These are phyloP conservation scores for Penicillium daleae DNA, from an alignment of 495 filamentous ascomycete species.

Conservation along the genomic window DNA sequence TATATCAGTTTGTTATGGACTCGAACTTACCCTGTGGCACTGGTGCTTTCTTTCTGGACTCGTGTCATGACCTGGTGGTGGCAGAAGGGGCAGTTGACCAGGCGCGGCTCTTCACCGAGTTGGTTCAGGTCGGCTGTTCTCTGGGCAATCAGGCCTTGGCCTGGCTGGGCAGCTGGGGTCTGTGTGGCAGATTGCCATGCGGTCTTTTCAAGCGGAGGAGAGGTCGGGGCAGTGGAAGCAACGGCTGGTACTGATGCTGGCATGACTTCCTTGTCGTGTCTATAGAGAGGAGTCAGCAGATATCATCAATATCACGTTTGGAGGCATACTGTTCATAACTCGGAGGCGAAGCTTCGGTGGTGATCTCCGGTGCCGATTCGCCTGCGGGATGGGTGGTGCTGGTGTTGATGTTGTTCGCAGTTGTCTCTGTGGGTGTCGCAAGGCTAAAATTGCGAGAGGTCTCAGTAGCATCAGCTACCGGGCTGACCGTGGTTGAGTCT, in stretches of 20 bases:
- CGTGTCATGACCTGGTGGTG: slow-evolving; percentile 14
- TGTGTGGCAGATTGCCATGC: slow-evolving; percentile 15
- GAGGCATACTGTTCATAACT: slow-evolving; percentile 3
- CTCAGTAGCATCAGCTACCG: not conserved
- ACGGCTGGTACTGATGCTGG: slow-evolving; percentile 9
- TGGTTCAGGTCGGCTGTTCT: slow-evolving; percentile 7
- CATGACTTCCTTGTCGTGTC: slow-evolving; percentile 4
- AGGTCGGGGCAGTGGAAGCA: not conserved
- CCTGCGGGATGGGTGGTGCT: not conserved
- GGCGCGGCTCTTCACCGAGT: slow-evolving; percentile 14
- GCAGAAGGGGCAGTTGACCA: slow-evolving; percentile 24
- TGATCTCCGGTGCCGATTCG: not conserved
- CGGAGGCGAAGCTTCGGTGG: not conserved
- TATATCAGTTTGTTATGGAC: no score
- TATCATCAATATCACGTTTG: not conserved
- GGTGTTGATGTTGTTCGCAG: slow-evolving; percentile 3
- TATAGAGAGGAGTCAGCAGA: not conserved
- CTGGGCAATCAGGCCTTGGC: slow-evolving; percentile 3
- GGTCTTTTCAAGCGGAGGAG: slow-evolving; percentile 12
- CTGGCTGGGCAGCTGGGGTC: slow-evolving; percentile 7
- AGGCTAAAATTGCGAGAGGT: not conserved
- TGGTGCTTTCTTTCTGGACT: slow-evolving; percentile 21
- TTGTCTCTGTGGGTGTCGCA: not conserved
- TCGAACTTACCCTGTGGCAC: slow-evolving; percentile 19
- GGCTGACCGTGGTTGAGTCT: not conserved